Evolutionary conservation across 495 filamentous ascomycete species (phyloP), one percentile per base, ranked within the genome.

Genomic region (Lichina pygmaea): DNA sequence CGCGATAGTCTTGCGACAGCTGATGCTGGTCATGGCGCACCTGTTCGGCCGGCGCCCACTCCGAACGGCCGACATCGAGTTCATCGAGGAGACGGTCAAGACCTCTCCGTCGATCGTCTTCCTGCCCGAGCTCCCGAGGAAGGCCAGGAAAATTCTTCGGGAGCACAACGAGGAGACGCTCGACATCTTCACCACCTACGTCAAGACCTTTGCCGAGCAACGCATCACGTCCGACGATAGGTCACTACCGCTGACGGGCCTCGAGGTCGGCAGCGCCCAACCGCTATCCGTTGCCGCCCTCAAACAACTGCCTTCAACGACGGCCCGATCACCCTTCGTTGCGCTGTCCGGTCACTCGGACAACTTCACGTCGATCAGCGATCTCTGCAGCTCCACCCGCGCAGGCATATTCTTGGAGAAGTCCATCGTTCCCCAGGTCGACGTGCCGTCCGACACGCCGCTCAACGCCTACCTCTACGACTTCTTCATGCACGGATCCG

Each of bases 381-480:
- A 81, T 41, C 66, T 85, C 6, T 77, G 75, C 53, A 51, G 60
- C 15, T 70, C 70, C 8, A 64, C 68, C 3, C 69, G 80, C 30
- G 58, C 62, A 11, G 76, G 70, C 2, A 70, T 86, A 3, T 82
- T 79, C 56, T 62, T 86, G 0, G 80, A 85, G 54, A 65, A 75
- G 51, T 62, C 75, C 6, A 74, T 74, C 10, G 66, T 86, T 31
- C 80, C 80, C 0, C 68, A 76, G 57, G 55, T 84, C 0, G 61
- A 63, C 24, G 53, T 76, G 6, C 62, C 65, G 46, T 66, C 72
- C 0, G 63, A 72, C 30, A 65, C 56, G n/a, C 60, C 68, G 13
- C 50, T 76, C 42, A 84, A 85, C 51, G 76, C 76, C 0, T 82
- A 81, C 50, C 58, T 85, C 8, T 70, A 72, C 44, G 78, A 84